phyloP scores from a whole-genome alignment of 108 stramenopile species.

The Fragilaria radians region DNA sequence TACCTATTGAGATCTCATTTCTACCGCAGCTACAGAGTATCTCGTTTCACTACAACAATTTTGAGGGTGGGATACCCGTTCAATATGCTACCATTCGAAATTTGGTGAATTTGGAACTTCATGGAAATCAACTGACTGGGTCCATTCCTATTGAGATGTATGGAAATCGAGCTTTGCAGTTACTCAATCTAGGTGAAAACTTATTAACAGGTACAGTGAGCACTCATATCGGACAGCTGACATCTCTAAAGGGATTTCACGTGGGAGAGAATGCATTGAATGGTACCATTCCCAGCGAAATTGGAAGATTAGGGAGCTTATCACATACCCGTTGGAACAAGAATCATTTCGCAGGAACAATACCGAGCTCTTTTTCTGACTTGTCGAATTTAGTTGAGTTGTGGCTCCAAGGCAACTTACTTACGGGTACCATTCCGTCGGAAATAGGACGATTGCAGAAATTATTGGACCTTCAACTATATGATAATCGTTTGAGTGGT shows the following conservation, averaged over 20 bases:
- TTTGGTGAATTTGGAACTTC: constrained; percentile 1
- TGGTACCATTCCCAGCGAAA: background rate
- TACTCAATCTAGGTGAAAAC: background rate
- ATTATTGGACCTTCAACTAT: background rate
- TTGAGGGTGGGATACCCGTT: constrained; percentile 22
- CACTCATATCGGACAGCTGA: background rate
- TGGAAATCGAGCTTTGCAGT: background rate
- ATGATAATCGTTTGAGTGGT: background rate
- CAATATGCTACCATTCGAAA: background rate
- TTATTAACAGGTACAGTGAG: background rate
- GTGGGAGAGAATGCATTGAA: background rate
- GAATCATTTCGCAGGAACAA: background rate
- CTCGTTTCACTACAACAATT: constrained; percentile 15
- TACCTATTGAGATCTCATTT: constrained; percentile 20
- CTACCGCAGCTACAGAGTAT: constrained; percentile 22
- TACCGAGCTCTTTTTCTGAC: background rate
- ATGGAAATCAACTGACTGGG: background rate
- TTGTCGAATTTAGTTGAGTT: background rate
- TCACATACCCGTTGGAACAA: background rate
- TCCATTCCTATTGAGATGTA: constrained; percentile 1
- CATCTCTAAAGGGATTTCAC: background rate
- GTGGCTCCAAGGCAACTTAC: background rate
- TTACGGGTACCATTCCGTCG: background rate
- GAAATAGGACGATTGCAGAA: background rate
- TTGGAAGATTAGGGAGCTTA: background rate